Base-by-base conservation (phyloP, 768 basidiomycete genomes). In the Chalciporus piperatus region DNA sequence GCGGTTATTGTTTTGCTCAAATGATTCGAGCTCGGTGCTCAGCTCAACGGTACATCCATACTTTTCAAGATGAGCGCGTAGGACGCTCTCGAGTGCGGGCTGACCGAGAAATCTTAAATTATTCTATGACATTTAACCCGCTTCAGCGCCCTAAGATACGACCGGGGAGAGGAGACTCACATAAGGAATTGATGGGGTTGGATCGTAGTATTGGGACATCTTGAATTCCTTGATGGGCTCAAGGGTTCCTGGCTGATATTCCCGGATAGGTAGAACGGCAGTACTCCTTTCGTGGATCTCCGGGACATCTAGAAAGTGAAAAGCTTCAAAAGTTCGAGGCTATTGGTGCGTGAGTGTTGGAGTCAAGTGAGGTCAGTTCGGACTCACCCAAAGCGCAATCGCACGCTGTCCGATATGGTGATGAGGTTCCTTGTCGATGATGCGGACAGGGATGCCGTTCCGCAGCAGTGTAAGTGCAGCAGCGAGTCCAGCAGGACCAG, bases 391-490 rank as follows among this genome's bases (percentile, higher is more conserved):
- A 23, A 79, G 55, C 3, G 66, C 75, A 6, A 62, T 64, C 3
- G 70, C 71, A 3, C 77, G 71, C 51, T 74, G 70, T 3, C 73
- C 74, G 14, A 71, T 55, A 13, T 61, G 68, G 10, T 70, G 67
- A 1, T 65, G 45, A 0, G 65, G 57, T 45, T 71, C 72, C 54
- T 77, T 78, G 51, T 82, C 76, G 41, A 83, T 75, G 23, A 84
- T 73, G 17, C 78, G 75, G 7, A 82, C 74, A 10, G 76, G 70
- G 16, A 81, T 63, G 5, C 73, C 71, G 60, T 79, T 78, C 19
- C 68, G 67, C 14, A 76, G 59, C 22, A 74, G 61, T 1, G 62
- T 61, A 6, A 70, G 67, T 3, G 71, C 71, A 19, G 55, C 60
- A 23, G 66, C 58, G 11, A 70, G 61, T 20, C 72, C 70, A 0